Percentiles rank a stretch among this genome's conserved stretches.
Evolutionary conservation across 2,329 filamentous ascomycete species (phyloP).

Genomic region (Fusarium sp.): DNA sequence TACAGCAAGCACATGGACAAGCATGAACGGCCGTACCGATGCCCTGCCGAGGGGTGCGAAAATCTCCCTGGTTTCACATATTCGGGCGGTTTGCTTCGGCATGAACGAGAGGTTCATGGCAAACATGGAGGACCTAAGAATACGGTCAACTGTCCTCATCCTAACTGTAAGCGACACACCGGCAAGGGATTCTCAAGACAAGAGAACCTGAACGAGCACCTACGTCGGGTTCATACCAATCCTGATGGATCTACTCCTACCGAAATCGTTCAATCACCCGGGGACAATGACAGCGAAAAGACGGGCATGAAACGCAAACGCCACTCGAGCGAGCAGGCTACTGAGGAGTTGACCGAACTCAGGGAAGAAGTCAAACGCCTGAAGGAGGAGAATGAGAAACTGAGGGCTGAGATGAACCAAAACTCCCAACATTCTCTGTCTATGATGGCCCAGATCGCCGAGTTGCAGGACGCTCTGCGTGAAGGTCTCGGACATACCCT

Average conservation of each 20-base stretch:
- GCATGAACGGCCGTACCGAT: constrained; percentile 92
- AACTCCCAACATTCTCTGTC: constrained; percentile 56
- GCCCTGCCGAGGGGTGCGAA: constrained; percentile 81
- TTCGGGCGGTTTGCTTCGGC: constrained; percentile 85
- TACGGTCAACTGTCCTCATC: constrained; percentile 83
- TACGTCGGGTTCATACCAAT: constrained; percentile 84
- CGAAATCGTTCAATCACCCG: constrained; percentile 50
- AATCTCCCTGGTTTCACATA: constrained; percentile 96
- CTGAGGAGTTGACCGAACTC: constrained; percentile 61
- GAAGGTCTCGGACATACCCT: constrained; percentile 46
- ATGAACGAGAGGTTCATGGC: constrained; percentile 92
- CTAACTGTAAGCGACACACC: constrained; percentile 86
- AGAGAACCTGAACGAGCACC: constrained; percentile 93
- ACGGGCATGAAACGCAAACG: constrained; percentile 59
- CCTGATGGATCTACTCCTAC: constrained; percentile 48
- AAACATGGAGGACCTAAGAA: constrained; percentile 90
- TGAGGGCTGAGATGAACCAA: constrained; percentile 58
- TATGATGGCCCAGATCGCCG: constrained; percentile 59
- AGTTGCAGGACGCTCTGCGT: constrained; percentile 55
- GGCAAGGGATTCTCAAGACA: constrained; percentile 91
- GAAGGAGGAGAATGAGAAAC: constrained; percentile 69
- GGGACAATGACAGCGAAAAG: constrained; percentile 58
- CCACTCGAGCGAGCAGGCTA: constrained; percentile 41
- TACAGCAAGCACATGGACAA: constrained; percentile 97
- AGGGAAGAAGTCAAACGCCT: constrained; percentile 73